phyloP scores from a whole-genome alignment of 768 basidiomycete species.

The Mycena filopes region DNA sequence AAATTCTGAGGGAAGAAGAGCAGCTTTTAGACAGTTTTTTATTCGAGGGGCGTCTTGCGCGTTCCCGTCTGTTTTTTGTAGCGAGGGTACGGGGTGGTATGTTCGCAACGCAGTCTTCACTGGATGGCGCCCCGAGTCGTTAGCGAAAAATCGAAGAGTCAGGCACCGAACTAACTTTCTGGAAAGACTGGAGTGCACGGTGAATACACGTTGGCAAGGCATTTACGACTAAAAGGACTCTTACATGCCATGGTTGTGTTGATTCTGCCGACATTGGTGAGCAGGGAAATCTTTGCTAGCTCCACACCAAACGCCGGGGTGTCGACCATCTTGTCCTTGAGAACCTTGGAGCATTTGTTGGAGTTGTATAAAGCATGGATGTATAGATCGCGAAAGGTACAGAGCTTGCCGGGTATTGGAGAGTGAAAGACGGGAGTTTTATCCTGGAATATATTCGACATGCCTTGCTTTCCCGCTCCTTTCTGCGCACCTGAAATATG shows the following conservation, averaged over 20 bases:
- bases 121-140: background rate
- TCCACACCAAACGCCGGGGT: conserved; percentile 82
- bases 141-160: background rate
- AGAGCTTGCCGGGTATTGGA: conserved; percentile 59
- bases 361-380: conserved; percentile 84
- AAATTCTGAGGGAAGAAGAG: conserved; percentile 75
- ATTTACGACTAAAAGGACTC: conserved; percentile 38
- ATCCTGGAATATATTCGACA: conserved; percentile 85
- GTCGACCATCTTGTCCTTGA: conserved; percentile 89
- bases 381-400: conserved; percentile 87
- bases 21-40: conserved; percentile 90
- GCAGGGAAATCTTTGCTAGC: conserved; percentile 83
- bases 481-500: too few species aligned
- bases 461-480: too few species aligned
- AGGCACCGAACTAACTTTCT: conserved; percentile 55
- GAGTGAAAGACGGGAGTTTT: conserved; percentile 75
- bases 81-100: conserved; percentile 90
- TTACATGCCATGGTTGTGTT: conserved; percentile 92
- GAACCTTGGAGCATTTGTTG: conserved; percentile 85
- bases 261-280: conserved; percentile 91
- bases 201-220: conserved; percentile 26
- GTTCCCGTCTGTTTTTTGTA: conserved; percentile 90
- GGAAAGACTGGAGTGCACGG: conserved; percentile 73
- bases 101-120: conserved; percentile 90
- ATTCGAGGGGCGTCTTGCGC: conserved; percentile 92